Conservation (phyloP, 2,329 filamentous ascomycete species). For the Fusarium sp. region DNA sequence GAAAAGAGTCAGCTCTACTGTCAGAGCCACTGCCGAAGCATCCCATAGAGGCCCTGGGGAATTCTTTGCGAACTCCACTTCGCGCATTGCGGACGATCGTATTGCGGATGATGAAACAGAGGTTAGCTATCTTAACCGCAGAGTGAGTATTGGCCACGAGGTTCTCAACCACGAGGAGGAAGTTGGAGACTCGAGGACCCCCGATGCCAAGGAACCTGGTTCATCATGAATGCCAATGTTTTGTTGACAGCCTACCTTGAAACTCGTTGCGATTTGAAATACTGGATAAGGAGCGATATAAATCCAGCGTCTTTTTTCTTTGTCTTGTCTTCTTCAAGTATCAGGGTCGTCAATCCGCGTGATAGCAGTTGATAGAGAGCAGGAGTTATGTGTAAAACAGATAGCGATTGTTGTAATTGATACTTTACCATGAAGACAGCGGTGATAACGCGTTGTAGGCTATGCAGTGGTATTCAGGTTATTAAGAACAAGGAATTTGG, state of each 20-base stretch:
- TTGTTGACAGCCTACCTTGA: background rate
- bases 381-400: background rate
- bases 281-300: constrained; percentile 15
- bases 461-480: background rate
- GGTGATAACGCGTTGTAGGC: background rate
- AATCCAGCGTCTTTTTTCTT: constrained; percentile 24
- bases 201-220: background rate
- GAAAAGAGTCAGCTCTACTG: too few species aligned
- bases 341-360: background rate
- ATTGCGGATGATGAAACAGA: background rate
- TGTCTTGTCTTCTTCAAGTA: background rate
- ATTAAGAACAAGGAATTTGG: background rate
- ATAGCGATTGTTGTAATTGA: constrained; percentile 10
- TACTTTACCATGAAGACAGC: background rate
- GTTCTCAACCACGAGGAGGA: background rate
- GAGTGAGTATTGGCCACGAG: background rate
- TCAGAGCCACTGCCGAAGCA: too few species aligned
- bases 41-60: too few species aligned
- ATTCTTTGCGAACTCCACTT: background rate
- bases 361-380: background rate
- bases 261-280: background rate
- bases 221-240: background rate
- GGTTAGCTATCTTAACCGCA: background rate
- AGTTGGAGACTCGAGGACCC: too few species aligned
- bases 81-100: background rate